Evolutionary conservation across 1,284 basidiomycete genomes (phyloP), one percentile per base, ranked within the genome.

Genomic region (Cryptococcus deneoformans): DNA sequence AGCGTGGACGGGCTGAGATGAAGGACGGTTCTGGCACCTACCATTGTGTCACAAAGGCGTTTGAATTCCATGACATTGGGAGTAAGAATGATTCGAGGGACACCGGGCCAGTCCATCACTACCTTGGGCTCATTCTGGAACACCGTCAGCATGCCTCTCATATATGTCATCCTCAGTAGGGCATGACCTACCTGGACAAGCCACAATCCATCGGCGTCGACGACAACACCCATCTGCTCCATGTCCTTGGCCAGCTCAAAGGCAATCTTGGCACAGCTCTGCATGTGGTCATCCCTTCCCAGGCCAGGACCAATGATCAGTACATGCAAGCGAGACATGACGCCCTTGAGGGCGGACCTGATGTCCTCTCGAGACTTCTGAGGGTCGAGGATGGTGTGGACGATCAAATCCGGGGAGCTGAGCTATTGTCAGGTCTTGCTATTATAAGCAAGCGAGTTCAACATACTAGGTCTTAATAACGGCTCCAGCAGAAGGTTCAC

Each of bases 51-150:
- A 60, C 86, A 87, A 35, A 99, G 77, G 10, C 94, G 82, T 66
- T 86, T 86, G 77, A 99, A 98, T 75, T 99, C 95, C 61, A 91
- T 89, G 10, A 96, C 85, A 66, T 99, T 99, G 0, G 96, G 95
- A 0, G 96, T 99, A 45, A 98, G 78, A 35, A 79, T 67, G 9
- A 78, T 61, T 6, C 77, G 58, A 9, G 71, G 70, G 2, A 69
- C 64, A 16, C 76, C 77, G 0, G 66, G 67, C 74, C 76, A 77
- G 0, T 92, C 92, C 63, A 83, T 82, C 54, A 99, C 85, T 47
- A 91, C 75, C 6, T 82, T 79, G 0, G 87, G 82, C 56, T 94
- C 86, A 67, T 89, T 84, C 36, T 90, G 50, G 3, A 1, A 44
- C 6, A 43, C 29, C 29, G n/a, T 42, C 2, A 35, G n/a, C 12